phyloP scores from a whole-genome alignment of 1,139 yeast species.

The Debaryomycetaceae sp. region DNA sequence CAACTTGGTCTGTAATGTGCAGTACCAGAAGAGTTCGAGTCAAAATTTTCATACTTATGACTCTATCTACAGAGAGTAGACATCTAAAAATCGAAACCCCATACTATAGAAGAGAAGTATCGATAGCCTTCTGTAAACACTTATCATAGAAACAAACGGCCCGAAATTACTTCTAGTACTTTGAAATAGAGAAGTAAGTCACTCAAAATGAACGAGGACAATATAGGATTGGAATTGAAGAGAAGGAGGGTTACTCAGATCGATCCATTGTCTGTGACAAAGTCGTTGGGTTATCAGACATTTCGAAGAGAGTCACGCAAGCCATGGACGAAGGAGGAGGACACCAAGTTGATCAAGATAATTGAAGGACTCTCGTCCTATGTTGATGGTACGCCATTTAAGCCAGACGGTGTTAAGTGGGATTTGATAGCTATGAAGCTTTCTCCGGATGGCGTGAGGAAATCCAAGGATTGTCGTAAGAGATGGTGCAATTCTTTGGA shows the following conservation, averaged over 20 bases:
- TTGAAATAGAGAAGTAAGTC: not conserved
- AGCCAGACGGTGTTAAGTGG: constrained; percentile 56
- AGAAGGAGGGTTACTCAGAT: constrained; percentile 31
- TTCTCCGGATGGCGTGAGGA: constrained; percentile 38
- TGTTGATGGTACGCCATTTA: constrained; percentile 18
- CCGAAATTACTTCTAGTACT: no score
- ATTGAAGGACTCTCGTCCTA: constrained; percentile 28
- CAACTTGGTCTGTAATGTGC: not conserved
- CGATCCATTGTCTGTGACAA: constrained; percentile 67
- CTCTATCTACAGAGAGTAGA: not conserved
- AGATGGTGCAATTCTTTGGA: constrained; percentile 80
- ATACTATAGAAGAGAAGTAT: not conserved
- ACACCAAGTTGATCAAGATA: constrained; percentile 37
- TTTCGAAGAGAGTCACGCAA: constrained; percentile 59
- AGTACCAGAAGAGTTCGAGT: constrained; percentile 3
- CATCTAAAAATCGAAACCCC: not conserved
- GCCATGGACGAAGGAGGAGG: constrained; percentile 71
- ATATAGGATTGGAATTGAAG: not conserved
- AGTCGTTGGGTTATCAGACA: constrained; percentile 73
- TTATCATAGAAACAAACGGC: no score
- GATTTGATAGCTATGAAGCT: constrained; percentile 53
- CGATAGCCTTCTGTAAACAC: no score
- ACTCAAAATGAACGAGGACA: not conserved
- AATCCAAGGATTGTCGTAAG: constrained; percentile 67
- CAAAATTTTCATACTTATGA: constrained; percentile 4